A percentile compares a stretch with the other conserved stretches of the same genome.
These are phyloP conservation scores for Xylaria scruposa DNA, from an alignment of 495 filamentous ascomycete genomes.

Conservation along the genomic window DNA sequence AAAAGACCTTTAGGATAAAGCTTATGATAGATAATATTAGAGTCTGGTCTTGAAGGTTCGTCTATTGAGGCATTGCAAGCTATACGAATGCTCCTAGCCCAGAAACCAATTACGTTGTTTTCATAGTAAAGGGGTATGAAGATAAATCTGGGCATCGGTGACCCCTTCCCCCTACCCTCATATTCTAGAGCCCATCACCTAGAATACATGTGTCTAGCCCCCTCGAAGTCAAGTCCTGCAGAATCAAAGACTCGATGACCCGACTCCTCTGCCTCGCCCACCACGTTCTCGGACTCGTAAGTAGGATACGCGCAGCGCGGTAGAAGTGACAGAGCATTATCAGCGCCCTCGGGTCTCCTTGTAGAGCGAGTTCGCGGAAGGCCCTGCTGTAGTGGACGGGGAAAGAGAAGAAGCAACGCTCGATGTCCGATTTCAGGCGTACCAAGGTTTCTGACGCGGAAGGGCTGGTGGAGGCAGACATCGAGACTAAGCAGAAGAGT, in stretches of 20 bases:
- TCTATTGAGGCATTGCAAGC: too few species aligned
- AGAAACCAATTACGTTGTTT: too few species aligned
- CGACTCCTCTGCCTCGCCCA: constrained; percentile 31
- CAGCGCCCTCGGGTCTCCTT: constrained; percentile 35
- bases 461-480: constrained; percentile 4
- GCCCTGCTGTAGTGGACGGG: constrained; percentile 39
- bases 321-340: constrained; percentile 40
- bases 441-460: neutral
- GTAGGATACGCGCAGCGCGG: constrained; percentile 26
- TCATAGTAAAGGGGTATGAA: too few species aligned
- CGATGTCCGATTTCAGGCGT: constrained; percentile 19
- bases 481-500: constrained; percentile 20
- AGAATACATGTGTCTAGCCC: constrained; percentile 25
- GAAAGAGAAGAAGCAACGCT: constrained; percentile 38
- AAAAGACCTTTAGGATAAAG: too few species aligned
- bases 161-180: too few species aligned
- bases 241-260: constrained; percentile 30
- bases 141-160: too few species aligned
- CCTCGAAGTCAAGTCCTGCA: constrained; percentile 28
- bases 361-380: constrained; percentile 33
- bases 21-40: too few species aligned
- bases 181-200: neutral
- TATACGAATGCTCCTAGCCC: too few species aligned
- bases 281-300: constrained; percentile 33
- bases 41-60: too few species aligned